A percentile compares a stretch with the other conserved stretches of the same genome.
phyloP scores from a whole-genome alignment of 2,329 filamentous ascomycete species.

The Neonectria ditissima region DNA sequence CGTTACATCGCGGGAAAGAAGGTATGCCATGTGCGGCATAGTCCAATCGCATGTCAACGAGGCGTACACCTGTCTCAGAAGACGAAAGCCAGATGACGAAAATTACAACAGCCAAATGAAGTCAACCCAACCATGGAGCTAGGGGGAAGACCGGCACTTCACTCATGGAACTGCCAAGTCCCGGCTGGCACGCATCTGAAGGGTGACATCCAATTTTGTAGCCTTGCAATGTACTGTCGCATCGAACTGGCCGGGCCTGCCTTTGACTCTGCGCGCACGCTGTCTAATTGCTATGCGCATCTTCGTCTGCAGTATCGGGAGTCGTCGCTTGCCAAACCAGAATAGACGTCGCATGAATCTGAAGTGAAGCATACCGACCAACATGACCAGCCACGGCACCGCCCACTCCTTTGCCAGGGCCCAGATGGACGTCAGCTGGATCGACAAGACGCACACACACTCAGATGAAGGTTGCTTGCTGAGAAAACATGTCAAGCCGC shows the following conservation, averaged over 20 bases:
- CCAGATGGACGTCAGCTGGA: constrained; percentile 5
- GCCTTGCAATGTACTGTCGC: not conserved
- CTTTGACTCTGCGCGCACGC: not conserved
- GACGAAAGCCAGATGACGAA: not conserved
- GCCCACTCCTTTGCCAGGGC: not conserved
- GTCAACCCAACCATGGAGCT: not conserved
- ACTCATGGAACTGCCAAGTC: constrained; percentile 2
- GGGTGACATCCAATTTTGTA: not conserved
- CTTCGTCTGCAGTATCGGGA: not conserved
- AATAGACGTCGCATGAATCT: not conserved
- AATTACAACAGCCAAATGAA: not conserved
- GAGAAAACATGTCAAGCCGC: not conserved
- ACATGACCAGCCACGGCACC: constrained; percentile 3
- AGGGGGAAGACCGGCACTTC: not conserved
- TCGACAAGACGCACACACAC: constrained; percentile 3
- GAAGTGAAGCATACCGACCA: not conserved
- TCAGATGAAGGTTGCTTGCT: not conserved
- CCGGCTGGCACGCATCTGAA: not conserved
- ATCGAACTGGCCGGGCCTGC: not conserved
- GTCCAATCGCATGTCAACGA: not conserved
- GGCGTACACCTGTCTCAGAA: not conserved
- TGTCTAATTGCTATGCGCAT: too few species aligned
- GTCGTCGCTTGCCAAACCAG: not conserved
- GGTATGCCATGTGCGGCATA: not conserved
- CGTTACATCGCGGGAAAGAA: constrained; percentile 2